Conservation (phyloP, 306 rosid genomes). For the Prunus persica region Prunus_persica_NCBIv2 NC_034015.1:19202501-19203000, state of each 20-base stretch:
- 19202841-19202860: constrained; percentile 86
- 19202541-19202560: neutral
- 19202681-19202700: neutral
- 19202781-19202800: constrained; percentile 83
- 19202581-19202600: neutral
- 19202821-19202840: constrained; percentile 66
- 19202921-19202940: neutral
- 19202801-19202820: constrained; percentile 84
- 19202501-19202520: neutral
- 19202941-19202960: neutral
- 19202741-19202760: neutral
- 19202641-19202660: neutral
- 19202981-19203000: neutral
- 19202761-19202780: constrained; percentile 79
- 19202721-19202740: neutral
- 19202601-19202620: neutral
- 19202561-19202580: neutral
- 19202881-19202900: neutral
- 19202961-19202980: neutral
- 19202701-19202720: neutral
- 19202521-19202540: neutral
- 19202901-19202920: neutral
- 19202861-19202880: constrained; percentile 79
- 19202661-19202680: neutral
- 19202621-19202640: neutral